A percentile compares a stretch with the other conserved stretches of the same genome.
Evolutionary conservation across 2,329 filamentous ascomycete species (phyloP).

Genomic region (Aureobasidium vineae): DNA sequence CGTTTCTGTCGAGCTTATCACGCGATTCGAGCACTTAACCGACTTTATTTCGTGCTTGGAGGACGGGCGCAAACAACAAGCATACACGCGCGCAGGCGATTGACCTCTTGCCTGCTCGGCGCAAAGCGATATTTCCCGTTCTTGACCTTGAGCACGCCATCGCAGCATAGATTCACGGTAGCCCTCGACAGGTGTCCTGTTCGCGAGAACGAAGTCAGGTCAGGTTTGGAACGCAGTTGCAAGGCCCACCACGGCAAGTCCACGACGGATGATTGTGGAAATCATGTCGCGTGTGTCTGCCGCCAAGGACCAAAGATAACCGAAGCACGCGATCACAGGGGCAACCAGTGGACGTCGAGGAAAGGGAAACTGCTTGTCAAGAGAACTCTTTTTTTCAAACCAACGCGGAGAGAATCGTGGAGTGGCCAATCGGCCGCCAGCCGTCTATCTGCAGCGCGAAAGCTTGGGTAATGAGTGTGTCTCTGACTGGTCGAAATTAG

Average conservation of each 20-base stretch:
- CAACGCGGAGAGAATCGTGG: constrained; percentile 4
- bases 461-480: background rate
- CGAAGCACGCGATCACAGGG: constrained; percentile 18
- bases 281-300: constrained; percentile 3
- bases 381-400: background rate
- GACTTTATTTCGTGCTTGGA: background rate
- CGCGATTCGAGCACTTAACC: background rate
- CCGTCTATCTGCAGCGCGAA: constrained; percentile 7
- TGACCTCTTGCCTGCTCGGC: background rate
- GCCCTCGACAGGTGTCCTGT: background rate
- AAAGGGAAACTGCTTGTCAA: constrained; percentile 18
- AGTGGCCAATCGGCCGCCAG: background rate
- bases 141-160: background rate
- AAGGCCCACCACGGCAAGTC: background rate
- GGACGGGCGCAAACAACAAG: background rate
- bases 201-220: constrained; percentile 10
- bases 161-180: background rate
- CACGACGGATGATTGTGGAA: background rate
- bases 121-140: background rate
- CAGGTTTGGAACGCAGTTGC: background rate
- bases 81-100: background rate
- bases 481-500: constrained; percentile 20
- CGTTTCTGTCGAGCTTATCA: constrained; percentile 18
- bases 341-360: background rate
- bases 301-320: background rate